Evolutionary conservation across 73 alveolate species (phyloP).

Genomic region (Blepharisma japonicum): DNA sequence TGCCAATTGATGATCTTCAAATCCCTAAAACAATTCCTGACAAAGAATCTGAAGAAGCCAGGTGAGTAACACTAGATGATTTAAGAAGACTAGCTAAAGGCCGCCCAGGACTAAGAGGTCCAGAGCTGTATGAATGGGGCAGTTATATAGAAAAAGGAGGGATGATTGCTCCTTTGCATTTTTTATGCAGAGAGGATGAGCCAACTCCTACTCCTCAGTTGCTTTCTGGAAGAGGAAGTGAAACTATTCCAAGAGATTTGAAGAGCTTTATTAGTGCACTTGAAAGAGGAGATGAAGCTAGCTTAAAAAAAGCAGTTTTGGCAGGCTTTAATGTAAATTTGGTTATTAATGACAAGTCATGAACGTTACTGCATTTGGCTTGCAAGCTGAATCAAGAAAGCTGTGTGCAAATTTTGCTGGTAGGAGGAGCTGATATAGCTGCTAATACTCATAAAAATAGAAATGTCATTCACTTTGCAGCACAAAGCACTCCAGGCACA

Average conservation of each 20-base stretch:
- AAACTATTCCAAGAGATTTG: slow-evolving; percentile 9
- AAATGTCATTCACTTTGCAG: slow-evolving; percentile 29
- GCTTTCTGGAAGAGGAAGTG: not conserved
- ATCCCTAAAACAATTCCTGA: slow-evolving; percentile 56
- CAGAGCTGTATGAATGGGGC: slow-evolving; percentile 69
- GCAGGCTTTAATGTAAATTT: slow-evolving; percentile 7
- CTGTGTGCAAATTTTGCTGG: not conserved
- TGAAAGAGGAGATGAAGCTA: slow-evolving; percentile 6
- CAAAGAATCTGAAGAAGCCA: slow-evolving; percentile 69
- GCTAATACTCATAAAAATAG: slow-evolving; percentile 25
- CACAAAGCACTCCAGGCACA: slow-evolving; percentile 23
- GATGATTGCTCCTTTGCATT: slow-evolving; percentile 47
- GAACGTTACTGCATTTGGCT: slow-evolving; percentile 29
- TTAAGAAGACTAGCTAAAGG: slow-evolving; percentile 41
- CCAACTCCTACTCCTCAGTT: not conserved
- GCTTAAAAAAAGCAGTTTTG: not conserved
- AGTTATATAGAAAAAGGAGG: slow-evolving; percentile 77
- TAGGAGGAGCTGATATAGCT: slow-evolving; percentile 21
- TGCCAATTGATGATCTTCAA: slow-evolving; percentile 65
- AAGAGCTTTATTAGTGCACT: not conserved
- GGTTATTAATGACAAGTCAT: not conserved
- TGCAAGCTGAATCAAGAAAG: not conserved
- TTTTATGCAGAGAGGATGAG: slow-evolving; percentile 37
- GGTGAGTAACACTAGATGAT: slow-evolving; percentile 73
- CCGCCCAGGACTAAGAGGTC: slow-evolving; percentile 59